A percentile compares a stretch with the other conserved stretches of the same genome.
Evolutionary conservation across 2,329 filamentous ascomycete species (phyloP).

Genomic region (Pyricularia grisea): DNA sequence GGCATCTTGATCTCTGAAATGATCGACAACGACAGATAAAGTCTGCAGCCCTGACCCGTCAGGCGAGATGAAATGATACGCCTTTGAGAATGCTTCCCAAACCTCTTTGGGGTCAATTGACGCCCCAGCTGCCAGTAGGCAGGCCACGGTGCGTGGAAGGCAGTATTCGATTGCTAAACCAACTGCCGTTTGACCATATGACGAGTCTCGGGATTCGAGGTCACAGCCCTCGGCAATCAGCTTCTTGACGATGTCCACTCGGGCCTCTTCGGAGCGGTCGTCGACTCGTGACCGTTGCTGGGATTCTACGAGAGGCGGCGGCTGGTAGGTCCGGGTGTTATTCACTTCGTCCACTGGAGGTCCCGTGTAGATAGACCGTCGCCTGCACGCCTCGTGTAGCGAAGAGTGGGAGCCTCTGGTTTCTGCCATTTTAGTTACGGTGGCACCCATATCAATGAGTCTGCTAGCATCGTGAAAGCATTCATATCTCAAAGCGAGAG

Average conservation of each 20-base stretch:
- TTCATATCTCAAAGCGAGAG: background rate
- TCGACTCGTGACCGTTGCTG: background rate
- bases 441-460: background rate
- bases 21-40: background rate
- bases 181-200: background rate
- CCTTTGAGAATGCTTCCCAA: background rate
- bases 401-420: background rate
- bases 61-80: background rate
- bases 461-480: background rate
- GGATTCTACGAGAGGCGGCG: too few relatives aligned
- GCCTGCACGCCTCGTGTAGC: background rate
- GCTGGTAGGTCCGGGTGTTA: too few relatives aligned
- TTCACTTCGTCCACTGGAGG: too few relatives aligned
- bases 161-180: background rate
- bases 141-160: background rate
- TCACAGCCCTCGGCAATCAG: background rate
- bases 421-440: background rate
- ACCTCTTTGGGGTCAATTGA: background rate
- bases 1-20: background rate
- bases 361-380: too few relatives aligned
- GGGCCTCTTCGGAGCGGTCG: background rate
- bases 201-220: background rate
- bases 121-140: background rate
- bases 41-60: background rate
- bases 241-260: background rate